Evolutionary conservation across 1,284 basidiomycete species (phyloP), one percentile per base, ranked within the genome.

Genomic region (Volvariella volvacea): DNA sequence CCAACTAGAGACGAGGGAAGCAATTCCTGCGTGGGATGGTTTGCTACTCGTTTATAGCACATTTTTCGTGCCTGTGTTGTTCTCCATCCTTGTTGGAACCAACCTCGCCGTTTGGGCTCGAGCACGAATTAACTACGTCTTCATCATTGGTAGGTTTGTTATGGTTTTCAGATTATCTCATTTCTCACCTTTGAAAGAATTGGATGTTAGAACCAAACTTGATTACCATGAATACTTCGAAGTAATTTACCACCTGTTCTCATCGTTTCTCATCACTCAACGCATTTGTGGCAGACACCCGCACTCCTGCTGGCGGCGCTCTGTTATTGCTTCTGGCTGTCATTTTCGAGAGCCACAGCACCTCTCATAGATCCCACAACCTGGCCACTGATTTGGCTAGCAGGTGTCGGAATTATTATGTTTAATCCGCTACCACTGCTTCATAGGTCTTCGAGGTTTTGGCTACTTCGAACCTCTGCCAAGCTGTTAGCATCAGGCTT

Each of bases 381-480:
- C 0, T 98, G 93, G 90, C 92, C 92, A 0, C 65, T 92, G 3
- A 72, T 87, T 0, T 99, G 93, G 92, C 67, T 97, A 8, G 74
- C 75, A 0, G 71, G 92, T 44, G 64, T 74, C 1, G 55, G 68
- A 2, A 53, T 79, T 7, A 59, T 91, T 40, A 61, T 96, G 55
- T 61, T 92, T 47, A 82, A 92, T 55, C 94, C 94, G 1, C 57
- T 95, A 0, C 84, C 82, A 0, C 55, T 93, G 3, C 62, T 83
- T 47, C 78, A 76, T 55, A 74, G 75, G 17, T 59, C 73, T 1
- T 79, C 89, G 1, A 71, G 94, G 32, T 88, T 74, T 60, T 97
- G 94, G 94, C 64, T 93, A 30, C 56, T 92, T 20, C 73, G 67
- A 49, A 82, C 78, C 19, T 43, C 86, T 7, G 73, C 73, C 12